Base-by-base conservation (phyloP, 345 rosid genomes). In the Eucalyptus dawsonii region DNA sequence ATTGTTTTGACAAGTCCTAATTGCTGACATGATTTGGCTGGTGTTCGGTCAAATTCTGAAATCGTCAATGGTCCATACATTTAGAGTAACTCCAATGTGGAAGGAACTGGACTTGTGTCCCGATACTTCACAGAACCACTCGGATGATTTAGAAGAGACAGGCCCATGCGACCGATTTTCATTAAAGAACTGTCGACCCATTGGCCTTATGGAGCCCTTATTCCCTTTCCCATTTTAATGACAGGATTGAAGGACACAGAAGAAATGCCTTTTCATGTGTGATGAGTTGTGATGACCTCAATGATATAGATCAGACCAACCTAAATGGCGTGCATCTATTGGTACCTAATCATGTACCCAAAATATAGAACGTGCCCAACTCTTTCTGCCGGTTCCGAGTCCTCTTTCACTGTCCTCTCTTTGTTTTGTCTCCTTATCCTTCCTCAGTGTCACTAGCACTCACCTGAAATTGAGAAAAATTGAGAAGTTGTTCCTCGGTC, bases 401-500 rank as follows among this genome's bases (percentile, higher is more conserved):
- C 47, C 83, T 40, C 83, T 37, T 40, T 40, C 11, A 72, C 44
- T 72, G 81, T 21, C 25, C 21, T 17, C 44, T 40, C 45, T 86
- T 27, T n/a, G 17, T 6, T 53, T 19, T 15, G 62, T 42, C 88
- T 87, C 11, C 44, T 51, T 45, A 37, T 87, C 88, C 67, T 27
- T 67, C 65, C 47, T 42, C 44, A 22, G 14, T 54, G 88, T 87
- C n/a, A 5, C 44, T 2, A 50, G 89, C 58, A 47, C 90, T 37
- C n/a, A 6, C 50, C 24, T 72, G 44, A 80, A 67, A 89, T 50
- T 19, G 58, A 17, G 85, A 51, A 94, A 80, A 67, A 89, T 50
- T 19, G 58, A 17, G 85, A 51, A 94, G 93, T 88, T 94, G 93
- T 37, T 91, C 90, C 47, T 92, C 87, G 3, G 93, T 92, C 27